These are phyloP conservation scores for Moesziomyces globuligerus DNA, from an alignment of 1,284 basidiomycete genomes.

Conservation along the genomic window DNA sequence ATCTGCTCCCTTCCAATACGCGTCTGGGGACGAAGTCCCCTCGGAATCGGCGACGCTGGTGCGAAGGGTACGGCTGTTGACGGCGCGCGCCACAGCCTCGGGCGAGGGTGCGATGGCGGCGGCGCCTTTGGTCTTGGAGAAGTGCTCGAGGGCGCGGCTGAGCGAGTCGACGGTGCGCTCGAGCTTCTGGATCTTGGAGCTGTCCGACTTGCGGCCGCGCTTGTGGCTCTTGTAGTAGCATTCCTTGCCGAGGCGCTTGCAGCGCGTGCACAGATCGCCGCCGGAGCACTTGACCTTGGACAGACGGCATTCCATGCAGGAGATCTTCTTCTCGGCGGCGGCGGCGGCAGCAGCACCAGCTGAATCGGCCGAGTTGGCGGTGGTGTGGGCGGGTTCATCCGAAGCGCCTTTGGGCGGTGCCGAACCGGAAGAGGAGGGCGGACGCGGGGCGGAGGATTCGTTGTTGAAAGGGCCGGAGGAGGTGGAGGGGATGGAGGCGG, in stretches of 20 bases:
- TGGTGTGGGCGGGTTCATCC: no score
- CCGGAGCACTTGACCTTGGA: slow-evolving; percentile 52
- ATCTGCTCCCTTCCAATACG: slow-evolving; percentile 10
- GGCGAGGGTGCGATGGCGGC: slow-evolving; percentile 8
- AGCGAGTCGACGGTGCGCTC: slow-evolving; percentile 49
- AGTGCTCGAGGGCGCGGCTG: slow-evolving; percentile 41
- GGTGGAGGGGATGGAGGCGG: slow-evolving; percentile 9
- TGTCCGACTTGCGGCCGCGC: slow-evolving; percentile 51
- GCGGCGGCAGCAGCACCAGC: slow-evolving; percentile 4
- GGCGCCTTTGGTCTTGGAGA: slow-evolving; percentile 27
- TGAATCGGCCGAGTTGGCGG: not conserved
- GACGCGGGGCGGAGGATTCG: slow-evolving; percentile 1
- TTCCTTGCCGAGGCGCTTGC: slow-evolving; percentile 39
- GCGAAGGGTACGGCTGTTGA: slow-evolving; percentile 9
- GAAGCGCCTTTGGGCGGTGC: not conserved
- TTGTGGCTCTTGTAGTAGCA: slow-evolving; percentile 52
- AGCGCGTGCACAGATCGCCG: slow-evolving; percentile 38
- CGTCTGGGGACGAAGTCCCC: slow-evolving; percentile 13
- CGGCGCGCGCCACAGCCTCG: not conserved
- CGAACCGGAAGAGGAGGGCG: slow-evolving; percentile 1
- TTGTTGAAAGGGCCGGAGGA: slow-evolving; percentile 4
- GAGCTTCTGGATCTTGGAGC: slow-evolving; percentile 50
- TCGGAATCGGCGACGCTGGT: slow-evolving; percentile 1
- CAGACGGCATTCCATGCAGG: slow-evolving; percentile 49
- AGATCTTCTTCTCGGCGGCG: slow-evolving; percentile 45